Base-by-base conservation (phyloP, 2,329 filamentous ascomycete species). In the Capronia epimyces region DNA sequence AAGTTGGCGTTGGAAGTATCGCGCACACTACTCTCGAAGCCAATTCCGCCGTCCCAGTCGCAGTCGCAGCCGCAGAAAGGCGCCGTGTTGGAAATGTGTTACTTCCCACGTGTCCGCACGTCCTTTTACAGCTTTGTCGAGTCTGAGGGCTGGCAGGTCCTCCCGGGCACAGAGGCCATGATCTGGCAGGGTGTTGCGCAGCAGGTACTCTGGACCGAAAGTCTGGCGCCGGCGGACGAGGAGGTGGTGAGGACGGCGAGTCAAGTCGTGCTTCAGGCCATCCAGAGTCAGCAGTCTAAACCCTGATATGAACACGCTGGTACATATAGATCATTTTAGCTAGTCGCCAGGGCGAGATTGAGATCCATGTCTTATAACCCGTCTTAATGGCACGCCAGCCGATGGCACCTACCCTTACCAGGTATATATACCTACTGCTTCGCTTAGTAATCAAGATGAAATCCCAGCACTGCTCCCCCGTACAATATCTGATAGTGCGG, bases 141-240 rank as follows among this genome's bases (percentile, higher is more conserved):
- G 61, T 67, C 69, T 2, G 72, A 74, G 8, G 82, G 82, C 0
- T 89, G 86, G 86, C 77, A 82, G 66, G 81, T 89, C 1, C 83
- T 89, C 15, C 65, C 87, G 5, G 86, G 86, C 0, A 88, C 84
- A 0, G 86, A 89, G 70, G 83, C 85, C 0, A 70, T 89, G 72
- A 84, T 89, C 56, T 88, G 82, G 71, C 85, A 89, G 66, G 86
- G 85, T 0, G 65, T 89, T n/a, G 85, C 86, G 68, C 85, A 86
- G 67, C 69, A 70, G 15, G 63, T 64, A 32, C 54, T 69, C 20
- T 88, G 85, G 84, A 86, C 82, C 0, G 83, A 82, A 0, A 75
- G 70, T 60, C 65, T 75, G 22, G 63, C 81, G 1, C 69, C 73
- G 9, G 74, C 84, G 9, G 40, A 25, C 16, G 40, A 43, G n/a